A percentile compares a stretch with the other conserved stretches of the same genome.
These are phyloP conservation scores for Metarhizium brunneum DNA, from an alignment of 2,329 filamentous ascomycete genomes.

Conservation along the genomic window DNA sequence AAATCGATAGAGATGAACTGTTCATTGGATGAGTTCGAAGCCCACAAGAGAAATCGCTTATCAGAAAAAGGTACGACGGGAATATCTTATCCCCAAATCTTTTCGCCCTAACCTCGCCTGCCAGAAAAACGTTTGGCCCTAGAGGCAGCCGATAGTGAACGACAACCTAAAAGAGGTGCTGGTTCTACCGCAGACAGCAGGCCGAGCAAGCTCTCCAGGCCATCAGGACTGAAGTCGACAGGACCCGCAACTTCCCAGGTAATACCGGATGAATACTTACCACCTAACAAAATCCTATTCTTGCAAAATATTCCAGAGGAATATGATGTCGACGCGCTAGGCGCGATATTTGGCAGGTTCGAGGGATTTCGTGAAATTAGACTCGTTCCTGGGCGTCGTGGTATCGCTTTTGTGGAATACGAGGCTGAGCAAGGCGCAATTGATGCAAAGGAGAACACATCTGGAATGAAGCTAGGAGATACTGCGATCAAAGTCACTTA, in stretches of 20 bases:
- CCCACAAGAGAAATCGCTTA: conserved; percentile 72
- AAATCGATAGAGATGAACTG: conserved; percentile 70
- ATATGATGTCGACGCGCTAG: conserved; percentile 71
- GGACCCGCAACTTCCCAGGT: conserved; percentile 58
- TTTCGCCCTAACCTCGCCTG: neutral
- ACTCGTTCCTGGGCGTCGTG: conserved; percentile 73
- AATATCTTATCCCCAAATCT: neutral
- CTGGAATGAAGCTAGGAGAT: conserved; percentile 68
- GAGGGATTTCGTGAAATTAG: conserved; percentile 92
- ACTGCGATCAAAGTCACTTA: conserved; percentile 92
- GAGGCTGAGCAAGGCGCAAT: conserved; percentile 84
- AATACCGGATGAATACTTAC: conserved; percentile 94
- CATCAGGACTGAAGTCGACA: conserved; percentile 63
- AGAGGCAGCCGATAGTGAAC: conserved; percentile 70
- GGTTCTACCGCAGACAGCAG: conserved; percentile 41
- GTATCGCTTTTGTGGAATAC: conserved; percentile 96
- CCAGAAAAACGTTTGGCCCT: conserved; percentile 69
- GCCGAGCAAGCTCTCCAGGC: conserved; percentile 55
- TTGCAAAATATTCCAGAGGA: conserved; percentile 86
- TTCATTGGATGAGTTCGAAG: conserved; percentile 73
- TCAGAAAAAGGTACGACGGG: conserved; percentile 75
- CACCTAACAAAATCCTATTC: conserved; percentile 95
- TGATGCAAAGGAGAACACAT: conserved; percentile 85
- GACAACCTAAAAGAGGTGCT: conserved; percentile 57
- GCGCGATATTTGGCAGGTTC: conserved; percentile 75